phyloP scores from a whole-genome alignment of 2,329 filamentous ascomycete species.

The Aspergillus proliferans region DNA sequence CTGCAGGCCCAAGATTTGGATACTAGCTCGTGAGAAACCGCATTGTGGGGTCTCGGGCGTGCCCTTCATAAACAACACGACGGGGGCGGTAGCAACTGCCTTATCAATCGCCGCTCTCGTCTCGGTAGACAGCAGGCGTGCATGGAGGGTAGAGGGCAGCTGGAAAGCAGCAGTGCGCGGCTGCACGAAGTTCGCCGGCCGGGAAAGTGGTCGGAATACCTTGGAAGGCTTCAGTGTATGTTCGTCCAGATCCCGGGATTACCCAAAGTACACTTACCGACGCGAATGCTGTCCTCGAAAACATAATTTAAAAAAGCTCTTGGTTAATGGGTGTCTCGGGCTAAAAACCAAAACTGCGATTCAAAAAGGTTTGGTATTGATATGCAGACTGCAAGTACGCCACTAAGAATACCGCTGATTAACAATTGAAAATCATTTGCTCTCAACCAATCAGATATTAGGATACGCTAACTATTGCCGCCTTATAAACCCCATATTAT shows the following conservation, averaged over 20 bases:
- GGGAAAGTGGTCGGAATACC: slow-evolving; percentile 26
- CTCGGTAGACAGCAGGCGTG: slow-evolving; percentile 70
- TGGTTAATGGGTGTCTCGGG: neutral
- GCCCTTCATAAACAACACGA: slow-evolving; percentile 99
- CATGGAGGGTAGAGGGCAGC: slow-evolving; percentile 31
- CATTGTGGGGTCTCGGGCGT: slow-evolving; percentile 94
- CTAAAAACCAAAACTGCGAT: neutral
- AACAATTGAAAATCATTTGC: neutral
- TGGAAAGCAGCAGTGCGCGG: slow-evolving; percentile 23
- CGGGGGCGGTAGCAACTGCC: slow-evolving; percentile 77
- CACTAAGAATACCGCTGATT: neutral
- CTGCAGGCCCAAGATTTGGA: slow-evolving; percentile 91
- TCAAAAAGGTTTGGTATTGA: slow-evolving; percentile 6
- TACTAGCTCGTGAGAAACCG: slow-evolving; percentile 89
- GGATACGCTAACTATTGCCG: no score
- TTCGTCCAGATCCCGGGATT: neutral
- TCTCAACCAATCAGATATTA: neutral
- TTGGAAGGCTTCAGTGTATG: slow-evolving; percentile 5
- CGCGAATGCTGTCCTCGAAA: slow-evolving; percentile 18
- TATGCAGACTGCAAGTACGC: neutral
- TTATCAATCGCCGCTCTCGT: slow-evolving; percentile 82
- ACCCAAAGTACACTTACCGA: slow-evolving; percentile 10
- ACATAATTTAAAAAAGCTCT: slow-evolving; percentile 17
- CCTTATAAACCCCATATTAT: no score
- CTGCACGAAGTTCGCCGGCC: slow-evolving; percentile 17